Evolutionary conservation across 1,284 basidiomycete species (phyloP).

Genomic region (Tilletiopsis washingtonensis): DNA sequence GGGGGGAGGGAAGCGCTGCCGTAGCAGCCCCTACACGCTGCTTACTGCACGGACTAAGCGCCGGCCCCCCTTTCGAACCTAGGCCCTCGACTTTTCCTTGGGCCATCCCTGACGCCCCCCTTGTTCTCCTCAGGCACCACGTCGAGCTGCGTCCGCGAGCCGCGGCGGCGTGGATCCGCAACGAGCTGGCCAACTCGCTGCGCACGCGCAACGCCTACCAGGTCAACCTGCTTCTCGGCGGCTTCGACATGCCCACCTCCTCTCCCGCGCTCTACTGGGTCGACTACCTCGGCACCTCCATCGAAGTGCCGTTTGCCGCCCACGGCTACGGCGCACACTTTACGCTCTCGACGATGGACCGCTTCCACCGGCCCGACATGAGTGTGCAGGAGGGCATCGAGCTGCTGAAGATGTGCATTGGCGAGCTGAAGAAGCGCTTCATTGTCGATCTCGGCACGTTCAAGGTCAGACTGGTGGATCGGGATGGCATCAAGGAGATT

Average conservation of each 20-base stretch:
- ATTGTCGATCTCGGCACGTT: constrained; percentile 68
- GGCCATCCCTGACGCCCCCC: not conserved
- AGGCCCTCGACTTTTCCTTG: not conserved
- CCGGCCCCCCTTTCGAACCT: no score
- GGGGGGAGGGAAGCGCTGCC: no score
- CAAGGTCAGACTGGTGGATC: constrained; percentile 84
- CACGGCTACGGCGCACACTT: constrained; percentile 95
- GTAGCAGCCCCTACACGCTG: no score
- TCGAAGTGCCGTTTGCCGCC: constrained; percentile 82
- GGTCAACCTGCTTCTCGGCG: constrained; percentile 87
- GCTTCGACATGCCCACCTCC: constrained; percentile 65
- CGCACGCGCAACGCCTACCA: constrained; percentile 80
- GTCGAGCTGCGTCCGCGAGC: constrained; percentile 80
- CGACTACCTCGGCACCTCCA: constrained; percentile 86
- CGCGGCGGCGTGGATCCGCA: constrained; percentile 88
- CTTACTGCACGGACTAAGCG: no score
- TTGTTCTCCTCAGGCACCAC: constrained; percentile 48
- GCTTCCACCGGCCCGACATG: constrained; percentile 67
- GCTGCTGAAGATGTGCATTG: constrained; percentile 73
- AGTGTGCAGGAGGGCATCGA: constrained; percentile 75
- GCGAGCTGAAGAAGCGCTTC: constrained; percentile 72
- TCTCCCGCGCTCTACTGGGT: constrained; percentile 81
- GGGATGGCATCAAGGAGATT: constrained; percentile 72
- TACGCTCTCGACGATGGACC: constrained; percentile 80
- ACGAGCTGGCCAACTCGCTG: constrained; percentile 77